Conservation (phyloP, 768 basidiomycete species). For the Paxillus rubicundulus region DNA sequence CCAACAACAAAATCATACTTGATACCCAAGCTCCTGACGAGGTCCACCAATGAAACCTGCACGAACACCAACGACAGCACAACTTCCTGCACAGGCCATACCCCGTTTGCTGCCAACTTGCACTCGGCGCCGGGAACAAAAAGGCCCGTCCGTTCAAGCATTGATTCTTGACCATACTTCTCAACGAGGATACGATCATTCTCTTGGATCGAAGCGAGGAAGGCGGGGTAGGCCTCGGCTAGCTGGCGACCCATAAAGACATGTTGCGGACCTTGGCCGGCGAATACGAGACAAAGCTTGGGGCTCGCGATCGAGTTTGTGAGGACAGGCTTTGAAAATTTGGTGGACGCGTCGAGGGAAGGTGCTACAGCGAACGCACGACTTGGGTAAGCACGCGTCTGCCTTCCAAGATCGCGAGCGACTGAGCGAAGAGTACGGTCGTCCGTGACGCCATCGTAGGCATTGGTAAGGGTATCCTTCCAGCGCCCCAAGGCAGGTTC, state of each 20-base stretch:
- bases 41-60: conserved; percentile 34
- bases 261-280: conserved; percentile 38
- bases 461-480: conserved; percentile 18
- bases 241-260: conserved; percentile 37
- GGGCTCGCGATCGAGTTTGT: conserved; percentile 22
- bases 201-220: conserved; percentile 29
- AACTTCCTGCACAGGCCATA: conserved; percentile 35
- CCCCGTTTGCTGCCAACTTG: conserved; percentile 20
- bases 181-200: conserved; percentile 33
- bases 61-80: conserved; percentile 34
- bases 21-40: conserved; percentile 32
- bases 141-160: conserved; percentile 34
- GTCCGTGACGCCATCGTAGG: conserved; percentile 19
- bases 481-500: conserved; percentile 24
- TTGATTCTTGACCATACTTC: conserved; percentile 27
- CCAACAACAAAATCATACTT: conserved; percentile 34
- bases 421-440: conserved; percentile 25
- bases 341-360: conserved; percentile 19
- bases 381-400: conserved; percentile 29
- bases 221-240: conserved; percentile 30
- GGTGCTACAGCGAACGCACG: conserved; percentile 27
- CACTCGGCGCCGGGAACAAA: conserved; percentile 29
- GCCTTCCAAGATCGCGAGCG: conserved; percentile 27
- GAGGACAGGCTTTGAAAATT: conserved; percentile 30
- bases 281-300: conserved; percentile 35